Evolutionary conservation across 331 rosid genomes (phyloP).

Genomic region (Cucumis variabilis): DNA sequence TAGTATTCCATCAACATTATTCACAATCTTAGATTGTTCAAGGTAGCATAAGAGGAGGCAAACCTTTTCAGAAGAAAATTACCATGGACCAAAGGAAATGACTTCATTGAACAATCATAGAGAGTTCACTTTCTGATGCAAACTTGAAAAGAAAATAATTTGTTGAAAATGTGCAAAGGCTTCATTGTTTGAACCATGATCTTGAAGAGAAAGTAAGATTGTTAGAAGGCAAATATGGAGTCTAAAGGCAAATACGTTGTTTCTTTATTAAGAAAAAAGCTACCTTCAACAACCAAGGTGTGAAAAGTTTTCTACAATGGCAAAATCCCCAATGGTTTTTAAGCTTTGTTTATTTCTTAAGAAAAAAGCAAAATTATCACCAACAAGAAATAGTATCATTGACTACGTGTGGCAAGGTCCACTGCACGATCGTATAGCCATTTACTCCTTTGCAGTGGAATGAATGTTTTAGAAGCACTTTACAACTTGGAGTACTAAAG

Average conservation of each 20-base stretch:
- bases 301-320: conserved; percentile 83
- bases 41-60: too few species aligned
- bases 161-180: conserved; percentile 33
- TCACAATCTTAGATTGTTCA: too few species aligned
- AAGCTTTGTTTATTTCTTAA: conserved; percentile 11
- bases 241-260: too few species aligned
- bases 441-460: too few species aligned
- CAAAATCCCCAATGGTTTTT: conserved; percentile 35
- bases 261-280: too few species aligned
- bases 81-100: too few species aligned
- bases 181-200: conserved; percentile 19
- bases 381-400: conserved; percentile 14
- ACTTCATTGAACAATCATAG: too few species aligned
- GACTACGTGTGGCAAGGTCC: conserved; percentile 95
- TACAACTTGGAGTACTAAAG: too few species aligned
- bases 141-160: conserved; percentile 32
- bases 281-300: too few species aligned
- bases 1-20: too few species aligned
- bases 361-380: background rate
- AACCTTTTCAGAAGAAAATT: too few species aligned
- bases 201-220: conserved; percentile 29
- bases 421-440: conserved; percentile 70
- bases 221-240: conserved; percentile 21
- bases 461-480: too few species aligned
- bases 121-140: conserved; percentile 81